Base-by-base conservation (phyloP, 2,329 filamentous ascomycete species). In the Plenodomus tracheiphilus region DNA sequence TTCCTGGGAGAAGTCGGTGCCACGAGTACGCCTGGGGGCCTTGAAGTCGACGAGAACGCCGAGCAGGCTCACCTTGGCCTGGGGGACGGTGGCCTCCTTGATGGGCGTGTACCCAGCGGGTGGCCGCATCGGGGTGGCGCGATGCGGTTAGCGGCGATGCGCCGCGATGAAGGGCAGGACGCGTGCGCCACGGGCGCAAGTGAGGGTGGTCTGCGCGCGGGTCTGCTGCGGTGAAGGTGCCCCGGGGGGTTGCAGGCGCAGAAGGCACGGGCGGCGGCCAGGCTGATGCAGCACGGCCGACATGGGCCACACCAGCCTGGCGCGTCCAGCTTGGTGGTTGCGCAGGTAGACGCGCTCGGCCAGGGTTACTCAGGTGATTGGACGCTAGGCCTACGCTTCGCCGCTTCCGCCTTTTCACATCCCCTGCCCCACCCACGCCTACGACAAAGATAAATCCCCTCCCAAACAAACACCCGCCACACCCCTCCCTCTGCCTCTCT, bases 21-120 rank as follows among this genome's bases (percentile, higher is more conserved):
- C 79, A 45, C 53, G 74, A 1, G 84, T 84, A 10, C 66, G 47
- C 0, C 84, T 81, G 1, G 77, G 70, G 47, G 41, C 49, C n/a
- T 83, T 78, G 41, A 78, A 79, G 59, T 93, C 88, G 43, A 83
- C 82, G 3, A 93, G 81, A 4, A 93, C 71, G 1, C 90, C 91
- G 42, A 91, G 80, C 35, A 94, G 73, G 70, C 77, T 86, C 54
- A 85, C 75, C 5, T 47, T 21, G 65, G 20, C 58, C 15, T 8
- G 56, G 11, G 70, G 46, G 19, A 68, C 65, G 17, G 19, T 49
- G 36, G 47, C 49, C 21, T 84, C 66, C 53, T 72, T 63, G 57
- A 83, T 70, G 36, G 73, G 69, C 4, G 72, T 65, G 58, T 83
- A 82, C 32, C 71, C 70, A 15, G 49, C 51, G n/a, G 61, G 62